These are phyloP conservation scores for Monilinia laxa DNA, from an alignment of 2,329 filamentous ascomycete species.

Conservation along the genomic window DNA sequence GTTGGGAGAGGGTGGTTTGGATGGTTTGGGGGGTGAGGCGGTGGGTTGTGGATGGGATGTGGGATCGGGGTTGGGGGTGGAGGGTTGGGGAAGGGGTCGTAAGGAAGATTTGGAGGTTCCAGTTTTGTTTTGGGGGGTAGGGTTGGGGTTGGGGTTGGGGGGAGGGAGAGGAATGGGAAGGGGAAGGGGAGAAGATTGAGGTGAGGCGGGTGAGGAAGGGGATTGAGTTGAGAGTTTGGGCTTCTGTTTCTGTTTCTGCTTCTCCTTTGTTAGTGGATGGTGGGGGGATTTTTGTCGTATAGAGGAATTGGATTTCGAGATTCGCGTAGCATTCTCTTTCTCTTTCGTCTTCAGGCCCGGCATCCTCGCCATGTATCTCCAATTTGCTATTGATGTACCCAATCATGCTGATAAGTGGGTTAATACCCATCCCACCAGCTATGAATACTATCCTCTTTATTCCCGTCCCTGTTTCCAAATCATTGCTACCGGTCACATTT, in stretches of 20 bases:
- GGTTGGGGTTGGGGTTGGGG: neutral
- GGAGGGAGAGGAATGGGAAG: neutral
- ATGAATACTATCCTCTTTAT: neutral
- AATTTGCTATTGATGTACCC: neutral
- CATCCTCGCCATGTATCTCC: neutral
- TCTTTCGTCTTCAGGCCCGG: accelerated
- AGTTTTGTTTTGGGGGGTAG: neutral
- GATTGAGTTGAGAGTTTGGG: neutral
- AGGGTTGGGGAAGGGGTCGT: no score
- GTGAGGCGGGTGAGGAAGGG: neutral
- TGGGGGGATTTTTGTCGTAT: neutral
- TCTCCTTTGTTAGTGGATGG: no score
- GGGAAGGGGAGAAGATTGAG: neutral
- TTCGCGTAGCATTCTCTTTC: neutral
- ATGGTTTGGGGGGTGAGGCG: neutral
- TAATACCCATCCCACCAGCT: constrained; percentile 8
- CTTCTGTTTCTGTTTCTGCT: neutral
- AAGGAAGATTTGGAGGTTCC: neutral
- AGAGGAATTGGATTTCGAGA: neutral
- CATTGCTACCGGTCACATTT: no score
- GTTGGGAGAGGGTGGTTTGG: neutral
- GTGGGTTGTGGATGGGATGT: neutral
- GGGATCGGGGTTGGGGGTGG: no score
- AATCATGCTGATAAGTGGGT: neutral
- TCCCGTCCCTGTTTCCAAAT: no score